A percentile compares a stretch with the other conserved stretches of the same genome.
phyloP scores from a whole-genome alignment of 495 filamentous ascomycete genomes.

The Terfezia boudieri region DNA sequence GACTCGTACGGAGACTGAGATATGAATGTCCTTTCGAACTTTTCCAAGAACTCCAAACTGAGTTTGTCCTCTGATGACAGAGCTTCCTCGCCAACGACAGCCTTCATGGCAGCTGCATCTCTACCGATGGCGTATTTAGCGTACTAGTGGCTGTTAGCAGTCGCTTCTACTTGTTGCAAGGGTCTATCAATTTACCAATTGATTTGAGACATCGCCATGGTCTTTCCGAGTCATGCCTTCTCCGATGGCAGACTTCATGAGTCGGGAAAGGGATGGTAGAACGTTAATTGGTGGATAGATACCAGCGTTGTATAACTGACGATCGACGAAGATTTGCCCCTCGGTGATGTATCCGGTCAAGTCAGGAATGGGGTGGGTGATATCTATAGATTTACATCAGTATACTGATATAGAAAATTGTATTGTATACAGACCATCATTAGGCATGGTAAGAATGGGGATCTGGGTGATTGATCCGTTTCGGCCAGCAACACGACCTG shows the following conservation, averaged over 20 bases:
- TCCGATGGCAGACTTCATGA: constrained; percentile 99
- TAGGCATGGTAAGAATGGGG: constrained; percentile 97
- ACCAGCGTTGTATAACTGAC: constrained; percentile 84
- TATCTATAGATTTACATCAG: constrained; percentile 32
- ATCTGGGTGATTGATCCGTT: constrained; percentile 99
- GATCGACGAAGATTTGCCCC: constrained; percentile 88
- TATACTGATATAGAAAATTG: background rate
- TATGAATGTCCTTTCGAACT: constrained; percentile 91
- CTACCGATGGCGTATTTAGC: constrained; percentile 98
- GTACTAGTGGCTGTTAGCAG: constrained; percentile 28
- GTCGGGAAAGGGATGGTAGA: constrained; percentile 87
- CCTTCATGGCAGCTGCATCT: constrained; percentile 97
- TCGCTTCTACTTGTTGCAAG: background rate
- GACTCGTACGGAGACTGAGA: constrained; percentile 77
- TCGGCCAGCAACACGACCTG: constrained; percentile 89
- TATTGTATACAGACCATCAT: constrained; percentile 42
- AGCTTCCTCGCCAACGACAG: constrained; percentile 90
- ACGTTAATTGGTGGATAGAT: constrained; percentile 99
- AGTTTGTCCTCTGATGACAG: constrained; percentile 90
- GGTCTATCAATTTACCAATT: constrained; percentile 30
- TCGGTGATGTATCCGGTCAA: constrained; percentile 63
- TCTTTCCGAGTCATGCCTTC: constrained; percentile 88
- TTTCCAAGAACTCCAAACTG: constrained; percentile 92
- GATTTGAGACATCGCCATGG: constrained; percentile 95
- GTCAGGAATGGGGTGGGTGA: constrained; percentile 97